Percentiles rank a stretch among this genome's conserved stretches.
Evolutionary conservation across 2,329 filamentous ascomycete genomes (phyloP).

Genomic region (Sporothrix luriei): DNA sequence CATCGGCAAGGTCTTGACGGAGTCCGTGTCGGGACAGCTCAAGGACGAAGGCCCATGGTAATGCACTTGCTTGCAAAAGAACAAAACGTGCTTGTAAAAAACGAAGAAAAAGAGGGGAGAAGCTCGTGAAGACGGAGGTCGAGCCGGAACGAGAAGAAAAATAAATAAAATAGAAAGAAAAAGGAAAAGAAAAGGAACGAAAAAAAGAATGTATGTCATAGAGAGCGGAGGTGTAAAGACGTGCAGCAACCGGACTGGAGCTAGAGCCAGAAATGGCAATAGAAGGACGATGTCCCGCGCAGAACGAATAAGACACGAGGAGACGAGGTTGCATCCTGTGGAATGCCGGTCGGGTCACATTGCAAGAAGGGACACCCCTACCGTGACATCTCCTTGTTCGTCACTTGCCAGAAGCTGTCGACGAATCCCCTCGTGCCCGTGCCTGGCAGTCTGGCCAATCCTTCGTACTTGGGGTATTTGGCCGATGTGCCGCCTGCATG

Average conservation of each 20-base stretch:
- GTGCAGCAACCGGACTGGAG: not conserved
- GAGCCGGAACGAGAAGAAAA: not conserved
- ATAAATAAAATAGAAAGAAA: not conserved
- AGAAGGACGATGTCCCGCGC: not conserved
- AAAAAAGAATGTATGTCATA: not conserved
- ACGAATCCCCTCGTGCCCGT: conserved; percentile 23
- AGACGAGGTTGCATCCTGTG: conserved; percentile 4
- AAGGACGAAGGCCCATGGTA: too few species aligned
- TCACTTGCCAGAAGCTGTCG: not conserved
- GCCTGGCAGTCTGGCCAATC: not conserved
- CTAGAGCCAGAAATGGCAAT: not conserved
- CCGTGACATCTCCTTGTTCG: not conserved
- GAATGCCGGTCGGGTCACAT: conserved; percentile 3
- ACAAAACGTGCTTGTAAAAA: not conserved
- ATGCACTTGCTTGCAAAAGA: too few species aligned
- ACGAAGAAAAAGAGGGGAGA: not conserved
- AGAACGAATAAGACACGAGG: not conserved
- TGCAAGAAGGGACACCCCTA: not conserved
- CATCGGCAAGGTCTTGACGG: not conserved
- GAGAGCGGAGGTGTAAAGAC: not conserved
- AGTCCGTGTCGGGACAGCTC: not conserved
- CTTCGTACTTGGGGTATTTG: not conserved
- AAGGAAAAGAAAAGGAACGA: not conserved
- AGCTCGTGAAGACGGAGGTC: conserved; percentile 13
- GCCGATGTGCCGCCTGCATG: not conserved